Conservation (phyloP, 495 filamentous ascomycete species). For the Annulohypoxylon maeteangense region DNA sequence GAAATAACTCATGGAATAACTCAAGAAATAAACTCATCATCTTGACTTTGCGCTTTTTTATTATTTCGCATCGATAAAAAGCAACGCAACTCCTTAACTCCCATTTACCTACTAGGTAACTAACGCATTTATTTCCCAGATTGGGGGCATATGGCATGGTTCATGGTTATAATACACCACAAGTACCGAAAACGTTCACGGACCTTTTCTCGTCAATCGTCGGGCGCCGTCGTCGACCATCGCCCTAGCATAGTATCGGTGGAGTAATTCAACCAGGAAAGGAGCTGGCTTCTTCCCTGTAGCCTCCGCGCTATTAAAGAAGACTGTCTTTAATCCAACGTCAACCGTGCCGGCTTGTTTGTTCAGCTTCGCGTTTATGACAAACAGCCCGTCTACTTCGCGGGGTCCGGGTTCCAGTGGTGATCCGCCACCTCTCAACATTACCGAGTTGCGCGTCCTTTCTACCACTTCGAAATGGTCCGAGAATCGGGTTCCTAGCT, state of each 20-base stretch:
- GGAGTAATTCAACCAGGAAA: conserved; percentile 62
- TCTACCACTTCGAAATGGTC: conserved; percentile 82
- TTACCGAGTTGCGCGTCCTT: conserved; percentile 68
- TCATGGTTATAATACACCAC: not conserved
- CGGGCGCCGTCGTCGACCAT: conserved; percentile 34
- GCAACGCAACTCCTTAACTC: not conserved
- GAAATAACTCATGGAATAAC: not conserved
- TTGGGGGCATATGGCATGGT: no score
- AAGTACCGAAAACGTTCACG: not conserved
- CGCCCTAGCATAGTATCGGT: conserved; percentile 70
- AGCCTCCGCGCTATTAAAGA: conserved; percentile 58
- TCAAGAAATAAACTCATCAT: not conserved
- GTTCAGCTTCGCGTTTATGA: conserved; percentile 71
- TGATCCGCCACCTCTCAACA: conserved; percentile 72
- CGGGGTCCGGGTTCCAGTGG: conserved; percentile 68
- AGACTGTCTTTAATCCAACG: conserved; percentile 73
- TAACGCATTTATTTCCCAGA: no score
- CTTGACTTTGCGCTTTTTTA: not conserved
- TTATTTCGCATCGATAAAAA: not conserved
- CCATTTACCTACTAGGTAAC: not conserved
- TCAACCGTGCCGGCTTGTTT: conserved; percentile 67
- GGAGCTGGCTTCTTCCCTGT: conserved; percentile 66
- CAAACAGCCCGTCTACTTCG: conserved; percentile 73
- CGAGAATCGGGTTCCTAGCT: conserved; percentile 71
- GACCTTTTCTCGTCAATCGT: conserved; percentile 8